Evolutionary conservation across 1,139 yeast species (phyloP).

Genomic region (Candida anutae): DNA sequence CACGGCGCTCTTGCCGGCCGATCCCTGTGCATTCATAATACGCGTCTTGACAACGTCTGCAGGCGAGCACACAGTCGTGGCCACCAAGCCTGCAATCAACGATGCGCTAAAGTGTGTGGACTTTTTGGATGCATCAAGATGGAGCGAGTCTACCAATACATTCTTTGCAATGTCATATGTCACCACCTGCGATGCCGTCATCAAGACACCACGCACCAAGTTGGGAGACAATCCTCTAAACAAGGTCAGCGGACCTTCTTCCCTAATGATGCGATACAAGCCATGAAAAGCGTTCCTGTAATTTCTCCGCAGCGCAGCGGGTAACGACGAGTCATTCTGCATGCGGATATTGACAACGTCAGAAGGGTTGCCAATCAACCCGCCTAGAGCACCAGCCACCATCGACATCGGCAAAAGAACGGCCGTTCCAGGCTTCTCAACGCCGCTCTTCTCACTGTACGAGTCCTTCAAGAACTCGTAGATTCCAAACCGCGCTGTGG

Average conservation of each 20-base stretch:
- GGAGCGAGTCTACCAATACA: slow-evolving; percentile 42
- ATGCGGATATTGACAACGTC: slow-evolving; percentile 84
- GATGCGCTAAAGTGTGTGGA: slow-evolving; percentile 75
- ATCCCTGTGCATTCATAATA: slow-evolving; percentile 65
- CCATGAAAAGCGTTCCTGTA: slow-evolving; percentile 80
- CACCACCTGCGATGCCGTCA: slow-evolving; percentile 91
- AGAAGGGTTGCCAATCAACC: slow-evolving; percentile 80
- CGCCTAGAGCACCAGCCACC: slow-evolving; percentile 80
- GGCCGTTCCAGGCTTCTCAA: slow-evolving; percentile 29
- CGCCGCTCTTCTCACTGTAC: slow-evolving; percentile 26
- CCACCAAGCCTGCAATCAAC: slow-evolving; percentile 73
- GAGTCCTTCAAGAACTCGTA: slow-evolving; percentile 68
- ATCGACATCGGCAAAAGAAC: slow-evolving; percentile 68
- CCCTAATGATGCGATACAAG: slow-evolving; percentile 45
- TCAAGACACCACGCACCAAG: slow-evolving; percentile 69
- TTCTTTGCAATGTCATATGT: slow-evolving; percentile 75
- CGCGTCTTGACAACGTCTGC: slow-evolving; percentile 88
- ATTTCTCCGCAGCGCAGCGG: slow-evolving; percentile 58
- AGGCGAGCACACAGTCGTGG: slow-evolving; percentile 87
- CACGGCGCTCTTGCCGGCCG: slow-evolving; percentile 40
- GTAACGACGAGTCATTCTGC: slow-evolving; percentile 80
- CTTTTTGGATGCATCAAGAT: slow-evolving; percentile 53
- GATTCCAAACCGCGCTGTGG: slow-evolving; percentile 78
- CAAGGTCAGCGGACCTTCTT: slow-evolving; percentile 55
- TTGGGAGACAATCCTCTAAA: slow-evolving; percentile 77